phyloP scores from a whole-genome alignment of 345 rosid species.

The Diplotaxis tenuifolia region DNA sequence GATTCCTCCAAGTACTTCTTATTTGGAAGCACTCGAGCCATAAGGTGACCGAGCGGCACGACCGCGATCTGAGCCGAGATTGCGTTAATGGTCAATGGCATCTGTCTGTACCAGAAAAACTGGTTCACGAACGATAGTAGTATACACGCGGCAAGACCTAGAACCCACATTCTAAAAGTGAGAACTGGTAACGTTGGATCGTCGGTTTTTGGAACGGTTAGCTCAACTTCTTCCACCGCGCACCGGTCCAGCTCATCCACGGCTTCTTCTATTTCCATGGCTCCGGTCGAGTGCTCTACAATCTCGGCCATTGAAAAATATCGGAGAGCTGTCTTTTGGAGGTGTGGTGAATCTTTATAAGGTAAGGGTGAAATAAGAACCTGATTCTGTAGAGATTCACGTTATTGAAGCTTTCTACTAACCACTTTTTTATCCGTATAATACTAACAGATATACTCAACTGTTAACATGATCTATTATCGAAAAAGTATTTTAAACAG shows the following conservation, averaged over 20 bases:
- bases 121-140: slow-evolving; percentile 71
- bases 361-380: not conserved
- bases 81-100: slow-evolving; percentile 46
- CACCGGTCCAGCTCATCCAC: slow-evolving; percentile 38
- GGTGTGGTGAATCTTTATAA: slow-evolving; percentile 19
- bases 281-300: slow-evolving; percentile 20
- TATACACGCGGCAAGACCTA: slow-evolving; percentile 59
- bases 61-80: slow-evolving; percentile 80
- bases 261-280: slow-evolving; percentile 37
- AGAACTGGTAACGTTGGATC: slow-evolving; percentile 60
- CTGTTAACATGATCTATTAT: not conserved
- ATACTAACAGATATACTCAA: not conserved
- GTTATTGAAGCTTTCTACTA: slow-evolving; percentile 5
- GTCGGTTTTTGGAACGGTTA: slow-evolving; percentile 82
- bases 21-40: slow-evolving; percentile 56
- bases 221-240: slow-evolving; percentile 59
- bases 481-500: not conserved
- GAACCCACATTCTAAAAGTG: slow-evolving; percentile 82
- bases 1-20: slow-evolving; percentile 46
- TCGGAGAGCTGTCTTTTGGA: not conserved
- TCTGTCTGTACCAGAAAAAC: slow-evolving; percentile 77
- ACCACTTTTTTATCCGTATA: not conserved
- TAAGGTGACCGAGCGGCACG: slow-evolving; percentile 65
- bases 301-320: slow-evolving; percentile 28
- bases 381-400: slow-evolving; percentile 11